Percentiles rank a stretch among this genome's conserved stretches.
phyloP scores from a whole-genome alignment of 306 rosid species.

The Purshia tridentata region DNA sequence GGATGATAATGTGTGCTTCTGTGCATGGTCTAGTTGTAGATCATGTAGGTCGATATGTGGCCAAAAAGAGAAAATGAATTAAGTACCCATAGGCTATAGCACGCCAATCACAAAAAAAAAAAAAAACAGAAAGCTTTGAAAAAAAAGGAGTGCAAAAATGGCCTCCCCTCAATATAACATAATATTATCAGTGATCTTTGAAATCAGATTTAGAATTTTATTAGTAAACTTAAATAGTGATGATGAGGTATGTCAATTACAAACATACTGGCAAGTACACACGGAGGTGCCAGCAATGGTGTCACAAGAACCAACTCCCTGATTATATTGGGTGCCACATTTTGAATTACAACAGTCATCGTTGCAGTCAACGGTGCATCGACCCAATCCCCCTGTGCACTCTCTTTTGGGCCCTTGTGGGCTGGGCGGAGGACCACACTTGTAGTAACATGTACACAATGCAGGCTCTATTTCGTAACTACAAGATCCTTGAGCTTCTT shows the following conservation, averaged over 20 bases:
- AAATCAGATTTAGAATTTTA: no score
- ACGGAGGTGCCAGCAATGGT: not conserved
- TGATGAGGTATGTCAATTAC: not conserved
- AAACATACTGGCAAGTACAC: not conserved
- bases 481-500: not conserved
- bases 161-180: no score
- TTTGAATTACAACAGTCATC: not conserved
- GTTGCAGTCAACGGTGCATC: not conserved
- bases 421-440: not conserved
- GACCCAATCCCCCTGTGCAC: not conserved
- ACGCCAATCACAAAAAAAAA: no score
- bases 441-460: not conserved
- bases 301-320: not conserved
- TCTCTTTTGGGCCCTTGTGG: not conserved
- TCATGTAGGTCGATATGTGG: no score
- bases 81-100: no score
- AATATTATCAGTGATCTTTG: no score
- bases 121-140: no score
- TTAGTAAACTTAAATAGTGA: no score
- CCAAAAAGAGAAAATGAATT: no score
- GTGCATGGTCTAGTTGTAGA: no score
- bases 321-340: not conserved
- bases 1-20: no score
- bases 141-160: no score
- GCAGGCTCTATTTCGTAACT: not conserved